Conservation (phyloP, 2,329 filamentous ascomycete species). For the Aulographum hederae region DNA sequence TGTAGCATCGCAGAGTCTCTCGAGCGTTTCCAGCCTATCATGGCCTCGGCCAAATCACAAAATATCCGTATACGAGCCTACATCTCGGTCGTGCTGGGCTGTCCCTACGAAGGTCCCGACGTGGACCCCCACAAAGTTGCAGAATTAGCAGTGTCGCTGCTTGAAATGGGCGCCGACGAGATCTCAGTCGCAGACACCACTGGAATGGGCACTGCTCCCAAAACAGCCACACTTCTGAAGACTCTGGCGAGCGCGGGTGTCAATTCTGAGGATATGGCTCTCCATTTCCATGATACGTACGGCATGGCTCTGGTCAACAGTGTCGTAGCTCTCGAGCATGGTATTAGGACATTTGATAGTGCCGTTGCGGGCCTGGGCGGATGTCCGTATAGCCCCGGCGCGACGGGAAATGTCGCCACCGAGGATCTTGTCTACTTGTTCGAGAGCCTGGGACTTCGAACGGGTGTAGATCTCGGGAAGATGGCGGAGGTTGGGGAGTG, state of each 20-base stretch:
- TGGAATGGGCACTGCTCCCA: conserved; percentile 69
- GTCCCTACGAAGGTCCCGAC: conserved; percentile 53
- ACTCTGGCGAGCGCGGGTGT: conserved; percentile 50
- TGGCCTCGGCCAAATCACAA: conserved; percentile 44
- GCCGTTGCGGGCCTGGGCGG: conserved; percentile 68
- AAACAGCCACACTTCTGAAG: conserved; percentile 44
- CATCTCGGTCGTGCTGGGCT: conserved; percentile 65
- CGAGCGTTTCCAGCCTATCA: conserved; percentile 49
- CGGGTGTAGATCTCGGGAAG: conserved; percentile 37
- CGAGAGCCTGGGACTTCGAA: conserved; percentile 55
- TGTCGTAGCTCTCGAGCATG: conserved; percentile 57
- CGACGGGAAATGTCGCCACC: conserved; percentile 71
- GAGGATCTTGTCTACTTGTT: conserved; percentile 67
- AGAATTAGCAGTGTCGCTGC: conserved; percentile 41
- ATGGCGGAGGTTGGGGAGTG: conserved; percentile 19
- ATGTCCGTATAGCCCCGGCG: conserved; percentile 70
- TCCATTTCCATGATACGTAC: conserved; percentile 84
- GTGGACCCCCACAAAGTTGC: conserved; percentile 41
- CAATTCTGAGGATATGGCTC: conserved; percentile 50
- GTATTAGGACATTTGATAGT: conserved; percentile 61
- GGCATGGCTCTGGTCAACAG: conserved; percentile 73
- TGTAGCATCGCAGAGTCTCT: conserved; percentile 61
- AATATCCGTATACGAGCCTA: conserved; percentile 58
- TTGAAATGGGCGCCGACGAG: conserved; percentile 81
- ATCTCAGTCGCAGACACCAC: conserved; percentile 83